A percentile compares a stretch with the other conserved stretches of the same genome.
Conservation (phyloP, 2,329 filamentous ascomycete genomes). For the Hirsutella minnesotensis region DNA sequence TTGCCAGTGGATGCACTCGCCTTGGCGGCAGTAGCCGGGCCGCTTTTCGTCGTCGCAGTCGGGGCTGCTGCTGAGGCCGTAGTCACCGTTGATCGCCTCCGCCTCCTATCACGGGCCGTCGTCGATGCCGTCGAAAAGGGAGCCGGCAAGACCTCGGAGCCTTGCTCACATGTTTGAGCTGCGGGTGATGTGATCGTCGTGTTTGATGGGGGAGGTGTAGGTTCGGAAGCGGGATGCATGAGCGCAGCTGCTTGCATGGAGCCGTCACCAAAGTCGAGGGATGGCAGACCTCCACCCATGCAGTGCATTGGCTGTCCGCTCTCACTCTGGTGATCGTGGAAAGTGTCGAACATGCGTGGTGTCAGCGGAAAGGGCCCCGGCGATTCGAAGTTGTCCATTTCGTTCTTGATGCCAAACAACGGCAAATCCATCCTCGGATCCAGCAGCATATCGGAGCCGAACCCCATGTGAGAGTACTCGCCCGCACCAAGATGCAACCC, state of each 20-base stretch:
- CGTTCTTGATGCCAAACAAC: slow-evolving; percentile 4
- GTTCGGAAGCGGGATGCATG: no score
- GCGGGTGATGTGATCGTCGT: no score
- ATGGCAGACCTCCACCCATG: not conserved
- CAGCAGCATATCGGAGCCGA: not conserved
- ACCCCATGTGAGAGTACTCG: not conserved
- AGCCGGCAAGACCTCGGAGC: no score
- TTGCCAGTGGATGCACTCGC: no score
- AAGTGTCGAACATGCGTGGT: slow-evolving; percentile 3
- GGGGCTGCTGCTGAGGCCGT: not conserved
- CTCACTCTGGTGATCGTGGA: not conserved
- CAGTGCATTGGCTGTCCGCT: not conserved
- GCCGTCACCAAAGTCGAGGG: not conserved
- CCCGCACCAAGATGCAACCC: not conserved
- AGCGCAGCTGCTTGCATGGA: no score
- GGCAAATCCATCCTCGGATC: slow-evolving; percentile 4
- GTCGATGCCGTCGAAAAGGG: no score
- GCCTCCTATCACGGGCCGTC: no score
- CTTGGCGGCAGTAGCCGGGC: no score
- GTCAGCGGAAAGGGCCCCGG: slow-evolving; percentile 2
- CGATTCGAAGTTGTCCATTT: slow-evolving; percentile 1
- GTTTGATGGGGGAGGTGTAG: no score
- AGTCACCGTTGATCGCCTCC: not conserved
- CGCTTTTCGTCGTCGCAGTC: no score
- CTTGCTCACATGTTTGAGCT: no score